Percentiles rank a stretch among this genome's conserved stretches.
These are phyloP conservation scores for Pleoardoris graminearum DNA, from an alignment of 2,329 filamentous ascomycete genomes.

Conservation along the genomic window DNA sequence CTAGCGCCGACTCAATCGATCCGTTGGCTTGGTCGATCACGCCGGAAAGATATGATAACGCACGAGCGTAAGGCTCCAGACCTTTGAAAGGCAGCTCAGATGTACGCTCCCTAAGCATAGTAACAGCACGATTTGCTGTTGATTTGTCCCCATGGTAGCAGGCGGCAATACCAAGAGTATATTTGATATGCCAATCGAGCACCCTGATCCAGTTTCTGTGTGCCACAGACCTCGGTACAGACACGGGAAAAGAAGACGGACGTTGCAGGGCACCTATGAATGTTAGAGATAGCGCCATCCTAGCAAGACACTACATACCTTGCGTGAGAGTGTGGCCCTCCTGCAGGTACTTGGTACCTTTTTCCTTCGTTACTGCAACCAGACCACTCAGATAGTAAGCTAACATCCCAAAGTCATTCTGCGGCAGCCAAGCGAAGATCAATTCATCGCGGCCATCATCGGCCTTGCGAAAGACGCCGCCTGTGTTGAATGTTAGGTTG, in stretches of 20 bases:
- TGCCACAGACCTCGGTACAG: conserved; percentile 26
- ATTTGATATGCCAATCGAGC: conserved; percentile 68
- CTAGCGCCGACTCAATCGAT: conserved; percentile 68
- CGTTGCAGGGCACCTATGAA: conserved; percentile 24
- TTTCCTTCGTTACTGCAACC: conserved; percentile 60
- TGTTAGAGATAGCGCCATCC: not conserved
- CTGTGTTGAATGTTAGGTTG: conserved; percentile 47
- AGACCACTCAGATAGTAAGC: conserved; percentile 63
- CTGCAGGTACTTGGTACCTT: conserved; percentile 58
- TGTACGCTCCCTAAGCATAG: conserved; percentile 29
- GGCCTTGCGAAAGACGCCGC: conserved; percentile 48
- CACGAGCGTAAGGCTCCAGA: conserved; percentile 52
- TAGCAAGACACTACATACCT: conserved; percentile 35
- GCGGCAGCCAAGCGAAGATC: conserved; percentile 63
- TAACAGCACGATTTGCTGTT: conserved; percentile 37
- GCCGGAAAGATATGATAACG: conserved; percentile 73
- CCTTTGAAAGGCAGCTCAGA: conserved; percentile 49
- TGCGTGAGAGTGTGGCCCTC: conserved; percentile 60
- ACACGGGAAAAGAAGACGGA: conserved; percentile 20
- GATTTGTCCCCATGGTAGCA: conserved; percentile 73
- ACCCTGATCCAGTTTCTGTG: conserved; percentile 66
- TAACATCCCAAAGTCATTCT: conserved; percentile 62
- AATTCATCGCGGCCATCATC: conserved; percentile 49
- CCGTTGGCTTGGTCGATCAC: conserved; percentile 78
- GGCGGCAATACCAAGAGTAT: conserved; percentile 71